A percentile compares a stretch with the other conserved stretches of the same genome.
Conservation (phyloP, 1,284 basidiomycete genomes). For the Fomitopsis betulina region DNA sequence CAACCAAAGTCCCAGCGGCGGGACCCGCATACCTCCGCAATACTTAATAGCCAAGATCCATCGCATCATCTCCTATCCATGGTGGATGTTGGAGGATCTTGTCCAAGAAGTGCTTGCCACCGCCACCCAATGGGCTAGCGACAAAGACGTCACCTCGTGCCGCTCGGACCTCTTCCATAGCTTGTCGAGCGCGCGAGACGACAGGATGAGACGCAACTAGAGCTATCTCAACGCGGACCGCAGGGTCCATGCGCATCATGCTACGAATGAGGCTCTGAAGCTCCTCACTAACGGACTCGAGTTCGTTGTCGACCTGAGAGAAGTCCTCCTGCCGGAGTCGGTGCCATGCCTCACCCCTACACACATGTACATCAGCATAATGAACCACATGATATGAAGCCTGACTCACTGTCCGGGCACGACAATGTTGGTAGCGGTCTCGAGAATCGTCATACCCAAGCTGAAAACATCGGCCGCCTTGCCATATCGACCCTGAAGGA, state of each 20-base stretch:
- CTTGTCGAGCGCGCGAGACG: conserved; percentile 59
- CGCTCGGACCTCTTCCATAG: conserved; percentile 53
- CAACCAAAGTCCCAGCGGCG: conserved; percentile 1
- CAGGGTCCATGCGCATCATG: conserved; percentile 79
- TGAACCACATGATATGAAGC: not conserved
- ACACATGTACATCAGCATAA: conserved; percentile 14
- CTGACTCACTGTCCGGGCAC: conserved; percentile 90
- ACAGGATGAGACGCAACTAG: conserved; percentile 63
- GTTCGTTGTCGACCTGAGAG: conserved; percentile 79
- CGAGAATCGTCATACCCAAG: conserved; percentile 93
- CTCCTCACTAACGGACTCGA: conserved; percentile 45
- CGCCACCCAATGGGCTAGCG: conserved; percentile 63
- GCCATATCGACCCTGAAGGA: conserved; percentile 87
- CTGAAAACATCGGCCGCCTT: conserved; percentile 97
- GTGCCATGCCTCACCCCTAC: conserved; percentile 89
- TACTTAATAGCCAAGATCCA: conserved; percentile 2
- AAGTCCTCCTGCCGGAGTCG: conserved; percentile 91
- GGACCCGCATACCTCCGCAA: conserved; percentile 1
- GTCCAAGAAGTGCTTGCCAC: conserved; percentile 53
- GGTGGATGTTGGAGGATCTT: conserved; percentile 41
- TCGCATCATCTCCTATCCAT: not conserved
- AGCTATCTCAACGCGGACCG: conserved; percentile 53
- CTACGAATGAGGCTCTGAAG: conserved; percentile 67
- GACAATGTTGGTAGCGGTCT: conserved; percentile 93
- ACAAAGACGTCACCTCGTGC: conserved; percentile 47